Evolutionary conservation across 1,284 basidiomycete species (phyloP).

Genomic region (Termitomyces sp.): DNA sequence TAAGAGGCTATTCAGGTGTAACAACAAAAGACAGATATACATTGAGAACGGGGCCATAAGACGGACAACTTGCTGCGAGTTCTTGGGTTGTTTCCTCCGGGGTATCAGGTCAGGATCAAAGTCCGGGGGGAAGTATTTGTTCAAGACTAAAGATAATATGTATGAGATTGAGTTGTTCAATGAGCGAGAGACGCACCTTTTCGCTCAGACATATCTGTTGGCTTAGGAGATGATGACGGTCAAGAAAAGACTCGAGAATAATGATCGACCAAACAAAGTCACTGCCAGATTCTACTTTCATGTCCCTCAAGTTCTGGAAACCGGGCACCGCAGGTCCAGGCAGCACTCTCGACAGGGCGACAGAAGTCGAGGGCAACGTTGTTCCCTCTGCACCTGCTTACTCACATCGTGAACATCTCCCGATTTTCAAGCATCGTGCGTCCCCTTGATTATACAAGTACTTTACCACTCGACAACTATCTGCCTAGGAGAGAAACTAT

Average conservation of each 20-base stretch:
- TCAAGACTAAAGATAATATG: constrained; percentile 56
- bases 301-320: constrained; percentile 71
- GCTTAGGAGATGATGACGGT: not conserved
- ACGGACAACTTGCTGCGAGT: constrained; percentile 93
- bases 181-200: constrained; percentile 51
- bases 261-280: constrained; percentile 7
- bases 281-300: constrained; percentile 12
- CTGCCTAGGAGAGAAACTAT: constrained; percentile 62
- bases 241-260: not conserved
- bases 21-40: constrained; percentile 38
- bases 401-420: constrained; percentile 72
- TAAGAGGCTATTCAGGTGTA: constrained; percentile 1
- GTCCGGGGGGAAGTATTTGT: constrained; percentile 91
- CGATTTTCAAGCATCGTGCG: constrained; percentile 85
- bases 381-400: constrained; percentile 61
- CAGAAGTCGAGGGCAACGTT: constrained; percentile 69
- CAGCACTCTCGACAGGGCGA: constrained; percentile 79
- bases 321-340: constrained; percentile 84
- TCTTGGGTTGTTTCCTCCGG: constrained; percentile 82
- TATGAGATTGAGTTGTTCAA: not conserved
- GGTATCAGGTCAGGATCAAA: constrained; percentile 98
- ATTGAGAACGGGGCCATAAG: constrained; percentile 99
- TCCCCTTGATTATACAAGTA: constrained; percentile 10
- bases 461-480: not conserved
- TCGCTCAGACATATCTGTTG: constrained; percentile 75